Percentiles rank a stretch among this genome's conserved stretches.
Conservation (phyloP, 352 stramenopile species). For the Aphanomyces euteiches region DNA sequence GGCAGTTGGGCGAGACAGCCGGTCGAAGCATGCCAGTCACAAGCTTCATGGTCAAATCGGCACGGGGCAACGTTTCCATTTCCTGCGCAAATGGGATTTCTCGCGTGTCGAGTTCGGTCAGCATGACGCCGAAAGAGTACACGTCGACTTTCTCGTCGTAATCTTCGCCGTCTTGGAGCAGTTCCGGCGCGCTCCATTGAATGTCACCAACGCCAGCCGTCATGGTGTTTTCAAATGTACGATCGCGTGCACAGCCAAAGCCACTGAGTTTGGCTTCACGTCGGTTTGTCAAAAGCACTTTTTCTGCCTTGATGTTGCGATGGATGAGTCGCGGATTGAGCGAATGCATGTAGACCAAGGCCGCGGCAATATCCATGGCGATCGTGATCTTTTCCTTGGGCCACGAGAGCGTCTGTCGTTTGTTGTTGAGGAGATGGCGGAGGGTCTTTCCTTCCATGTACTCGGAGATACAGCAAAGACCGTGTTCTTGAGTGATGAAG, state of each 20-base stretch:
- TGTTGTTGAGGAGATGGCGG: constrained; percentile 28
- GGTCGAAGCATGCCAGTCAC: constrained; percentile 29
- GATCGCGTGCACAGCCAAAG: constrained; percentile 52
- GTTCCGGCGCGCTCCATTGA: constrained; percentile 55
- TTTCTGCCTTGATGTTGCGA: constrained; percentile 58
- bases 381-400: constrained; percentile 53
- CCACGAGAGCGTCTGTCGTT: constrained; percentile 29
- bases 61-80: constrained; percentile 36
- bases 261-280: constrained; percentile 57
- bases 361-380: constrained; percentile 50
- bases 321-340: constrained; percentile 48
- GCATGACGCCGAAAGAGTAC: constrained; percentile 57
- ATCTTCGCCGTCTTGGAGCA: constrained; percentile 44
- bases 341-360: constrained; percentile 61
- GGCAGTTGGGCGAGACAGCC: constrained; percentile 13
- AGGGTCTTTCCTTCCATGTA: constrained; percentile 31
- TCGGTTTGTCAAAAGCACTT: constrained; percentile 47
- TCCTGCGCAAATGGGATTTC: constrained; percentile 48
- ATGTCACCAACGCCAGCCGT: constrained; percentile 48
- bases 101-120: constrained; percentile 59
- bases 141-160: constrained; percentile 59
- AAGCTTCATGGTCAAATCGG: constrained; percentile 29
- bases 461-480: constrained; percentile 30
- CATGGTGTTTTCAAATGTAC: constrained; percentile 50
- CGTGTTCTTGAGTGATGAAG: constrained; percentile 29